Conservation (phyloP, 2,329 filamentous ascomycete species). For the Exophiala dermatitidis region DNA sequence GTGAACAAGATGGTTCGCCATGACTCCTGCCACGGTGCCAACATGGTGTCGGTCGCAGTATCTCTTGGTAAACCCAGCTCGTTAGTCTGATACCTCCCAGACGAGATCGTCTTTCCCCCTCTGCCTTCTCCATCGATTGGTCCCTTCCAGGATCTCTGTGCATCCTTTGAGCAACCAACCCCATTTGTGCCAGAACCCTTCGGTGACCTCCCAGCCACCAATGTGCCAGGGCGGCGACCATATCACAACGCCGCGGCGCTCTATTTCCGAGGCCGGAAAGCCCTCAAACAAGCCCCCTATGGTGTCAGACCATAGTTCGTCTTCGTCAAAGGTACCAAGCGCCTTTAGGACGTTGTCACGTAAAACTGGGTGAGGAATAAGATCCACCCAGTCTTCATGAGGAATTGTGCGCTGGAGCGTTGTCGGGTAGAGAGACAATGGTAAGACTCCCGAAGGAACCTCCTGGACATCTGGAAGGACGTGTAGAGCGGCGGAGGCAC, state of each 20-base stretch:
- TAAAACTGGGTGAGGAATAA: slow-evolving; percentile 33
- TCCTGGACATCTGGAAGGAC: neutral
- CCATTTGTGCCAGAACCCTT: slow-evolving; percentile 35
- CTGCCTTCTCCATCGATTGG: slow-evolving; percentile 15
- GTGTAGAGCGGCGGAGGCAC: too few relatives aligned
- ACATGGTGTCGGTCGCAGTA: too few relatives aligned
- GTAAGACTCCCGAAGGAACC: neutral
- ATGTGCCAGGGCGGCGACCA: slow-evolving; percentile 40
- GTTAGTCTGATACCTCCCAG: neutral
- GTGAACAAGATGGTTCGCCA: too few relatives aligned
- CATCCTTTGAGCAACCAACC: slow-evolving; percentile 18
- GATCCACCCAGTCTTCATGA: slow-evolving; percentile 39
- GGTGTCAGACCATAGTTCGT: slow-evolving; percentile 39
- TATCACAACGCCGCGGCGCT: slow-evolving; percentile 37
- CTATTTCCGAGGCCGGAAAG: slow-evolving; percentile 39
- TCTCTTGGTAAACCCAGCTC: too few relatives aligned
- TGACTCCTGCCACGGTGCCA: too few relatives aligned
- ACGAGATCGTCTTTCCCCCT: neutral
- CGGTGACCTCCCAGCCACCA: slow-evolving; percentile 37
- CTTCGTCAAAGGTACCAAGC: slow-evolving; percentile 37
- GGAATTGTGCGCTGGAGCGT: slow-evolving; percentile 34
- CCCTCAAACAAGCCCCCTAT: slow-evolving; percentile 41
- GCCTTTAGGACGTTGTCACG: slow-evolving; percentile 37
- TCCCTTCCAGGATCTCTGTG: slow-evolving; percentile 13
- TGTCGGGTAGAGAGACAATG: slow-evolving; percentile 29